Base-by-base conservation (phyloP, 2,329 filamentous ascomycete genomes). In the Talaromyces rugulosus region DNA sequence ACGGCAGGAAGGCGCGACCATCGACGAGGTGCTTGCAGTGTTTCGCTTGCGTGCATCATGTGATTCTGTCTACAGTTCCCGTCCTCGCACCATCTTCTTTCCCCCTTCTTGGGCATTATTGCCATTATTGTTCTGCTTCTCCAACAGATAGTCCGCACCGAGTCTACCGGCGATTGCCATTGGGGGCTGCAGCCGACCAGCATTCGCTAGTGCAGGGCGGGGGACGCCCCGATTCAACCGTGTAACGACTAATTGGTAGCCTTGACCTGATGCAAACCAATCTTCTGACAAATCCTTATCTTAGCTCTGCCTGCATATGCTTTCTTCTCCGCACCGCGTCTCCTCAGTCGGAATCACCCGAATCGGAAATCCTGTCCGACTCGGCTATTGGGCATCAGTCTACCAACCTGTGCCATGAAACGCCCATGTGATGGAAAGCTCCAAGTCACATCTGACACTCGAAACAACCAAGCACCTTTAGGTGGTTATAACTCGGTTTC, bases 251-350 rank as follows among this genome's bases (percentile, higher is more conserved):
- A 23, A 23, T 2, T 8, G 12, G 11, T 16, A n/a, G n/a, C 11
- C 14, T 12, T 53, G 16, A 53, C 27, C 14, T 53, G 50, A 53
- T 53, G 14, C 50, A 53, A 53, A 53, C 50, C 50, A 53, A 53
- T 53, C 50, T 31, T 23, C 30, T 53, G 50, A 53, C 50, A 53
- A 53, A 53, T 53, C 14, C 50, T 53, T 53, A 53, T 53, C 50
- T 53, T 53, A 53, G 50, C 28, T 31, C 27, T 12, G 50, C 23
- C 30, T 31, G 50, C 27, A 53, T n/a, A n/a, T 30, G 27, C 50
- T 16, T 53, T 5, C 30, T 53, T 53, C 50, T 31, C 50, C 50
- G 50, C 50, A 53, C 50, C 27, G 50, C 30, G 27, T 9, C 27
- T 40, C 36, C 36, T 40, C 50, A 53, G 50, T 23, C 50, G 50